Percentiles rank a stretch among this genome's conserved stretches.
Conservation (phyloP, 257 asterid species). For the Salvia splendens region DNA sequence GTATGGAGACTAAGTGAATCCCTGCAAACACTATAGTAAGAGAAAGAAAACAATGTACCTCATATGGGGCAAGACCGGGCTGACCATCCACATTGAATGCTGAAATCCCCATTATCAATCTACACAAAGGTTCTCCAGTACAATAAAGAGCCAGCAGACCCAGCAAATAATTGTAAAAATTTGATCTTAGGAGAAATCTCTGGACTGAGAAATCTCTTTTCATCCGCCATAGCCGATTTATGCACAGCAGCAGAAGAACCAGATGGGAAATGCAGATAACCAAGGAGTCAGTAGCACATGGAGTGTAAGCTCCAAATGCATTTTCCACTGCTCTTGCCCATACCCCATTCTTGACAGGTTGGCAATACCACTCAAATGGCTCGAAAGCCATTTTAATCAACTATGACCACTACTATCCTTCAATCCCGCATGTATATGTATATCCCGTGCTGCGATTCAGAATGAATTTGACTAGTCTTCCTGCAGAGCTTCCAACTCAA, state of each 20-base stretch:
- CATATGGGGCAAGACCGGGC: slow-evolving; percentile 74
- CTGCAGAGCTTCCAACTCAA: slow-evolving; percentile 32
- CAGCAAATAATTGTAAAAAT: slow-evolving; percentile 67
- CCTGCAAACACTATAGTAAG: not conserved
- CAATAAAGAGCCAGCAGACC: slow-evolving; percentile 75
- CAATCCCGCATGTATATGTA: slow-evolving; percentile 34
- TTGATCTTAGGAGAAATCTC: slow-evolving; percentile 75
- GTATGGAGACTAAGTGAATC: not conserved
- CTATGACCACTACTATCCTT: slow-evolving; percentile 21
- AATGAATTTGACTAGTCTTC: slow-evolving; percentile 17
- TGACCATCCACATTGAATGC: slow-evolving; percentile 69
- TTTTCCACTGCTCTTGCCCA: slow-evolving; percentile 81
- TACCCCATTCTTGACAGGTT: slow-evolving; percentile 71
- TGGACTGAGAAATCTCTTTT: slow-evolving; percentile 62
- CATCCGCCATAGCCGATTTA: slow-evolving; percentile 57
- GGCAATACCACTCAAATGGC: slow-evolving; percentile 87
- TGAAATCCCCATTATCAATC: slow-evolving; percentile 78
- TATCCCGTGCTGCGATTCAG: slow-evolving; percentile 1
- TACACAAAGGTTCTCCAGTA: slow-evolving; percentile 71
- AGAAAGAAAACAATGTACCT: slow-evolving; percentile 46
- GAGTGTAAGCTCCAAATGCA: slow-evolving; percentile 89
- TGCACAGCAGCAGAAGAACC: slow-evolving; percentile 68
- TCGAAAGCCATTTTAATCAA: slow-evolving; percentile 60
- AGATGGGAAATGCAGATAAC: slow-evolving; percentile 69
- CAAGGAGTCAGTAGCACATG: slow-evolving; percentile 79